These are phyloP conservation scores for Trichoderma lentiforme DNA, from an alignment of 2,329 filamentous ascomycete species.

Conservation along the genomic window DNA sequence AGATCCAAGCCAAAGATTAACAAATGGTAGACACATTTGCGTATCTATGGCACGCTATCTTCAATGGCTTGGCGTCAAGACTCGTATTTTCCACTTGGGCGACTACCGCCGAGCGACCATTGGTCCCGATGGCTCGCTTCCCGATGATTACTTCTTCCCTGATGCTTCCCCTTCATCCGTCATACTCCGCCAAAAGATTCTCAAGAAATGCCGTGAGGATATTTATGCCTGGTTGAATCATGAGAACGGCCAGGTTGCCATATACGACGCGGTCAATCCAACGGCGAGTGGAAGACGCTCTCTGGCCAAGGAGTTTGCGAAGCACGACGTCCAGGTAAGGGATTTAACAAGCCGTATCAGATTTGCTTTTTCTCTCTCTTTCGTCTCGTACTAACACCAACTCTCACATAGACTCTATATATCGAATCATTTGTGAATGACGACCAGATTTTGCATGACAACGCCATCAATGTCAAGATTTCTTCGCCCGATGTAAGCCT, in stretches of 20 bases:
- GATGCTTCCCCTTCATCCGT: slow-evolving; percentile 90
- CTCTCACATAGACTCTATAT: slow-evolving; percentile 70
- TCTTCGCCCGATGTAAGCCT: slow-evolving; percentile 81
- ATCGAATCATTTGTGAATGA: slow-evolving; percentile 96
- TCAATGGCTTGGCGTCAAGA: slow-evolving; percentile 96
- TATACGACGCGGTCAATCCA: slow-evolving; percentile 97
- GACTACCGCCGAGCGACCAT: slow-evolving; percentile 94
- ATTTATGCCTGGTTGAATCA: slow-evolving; percentile 96
- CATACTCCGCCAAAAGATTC: slow-evolving; percentile 91
- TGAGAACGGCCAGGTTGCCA: slow-evolving; percentile 96
- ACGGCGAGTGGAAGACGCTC: slow-evolving; percentile 76
- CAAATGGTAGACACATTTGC: slow-evolving; percentile 72
- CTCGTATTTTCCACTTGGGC: slow-evolving; percentile 93
- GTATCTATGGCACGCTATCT: slow-evolving; percentile 93
- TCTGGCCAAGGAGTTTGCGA: slow-evolving; percentile 93
- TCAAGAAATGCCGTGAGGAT: slow-evolving; percentile 95
- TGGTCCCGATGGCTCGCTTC: slow-evolving; percentile 77
- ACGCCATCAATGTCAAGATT: slow-evolving; percentile 96
- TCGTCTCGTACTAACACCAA: not conserved
- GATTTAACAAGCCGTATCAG: too few relatives aligned
- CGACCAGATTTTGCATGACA: slow-evolving; percentile 89
- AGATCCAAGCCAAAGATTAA: slow-evolving; percentile 21
- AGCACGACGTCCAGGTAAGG: slow-evolving; percentile 83
- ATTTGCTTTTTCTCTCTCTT: not conserved
- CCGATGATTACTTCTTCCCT: slow-evolving; percentile 96